Conservation (phyloP, 352 stramenopile species). For the Thalassiosira delicatula region DNA sequence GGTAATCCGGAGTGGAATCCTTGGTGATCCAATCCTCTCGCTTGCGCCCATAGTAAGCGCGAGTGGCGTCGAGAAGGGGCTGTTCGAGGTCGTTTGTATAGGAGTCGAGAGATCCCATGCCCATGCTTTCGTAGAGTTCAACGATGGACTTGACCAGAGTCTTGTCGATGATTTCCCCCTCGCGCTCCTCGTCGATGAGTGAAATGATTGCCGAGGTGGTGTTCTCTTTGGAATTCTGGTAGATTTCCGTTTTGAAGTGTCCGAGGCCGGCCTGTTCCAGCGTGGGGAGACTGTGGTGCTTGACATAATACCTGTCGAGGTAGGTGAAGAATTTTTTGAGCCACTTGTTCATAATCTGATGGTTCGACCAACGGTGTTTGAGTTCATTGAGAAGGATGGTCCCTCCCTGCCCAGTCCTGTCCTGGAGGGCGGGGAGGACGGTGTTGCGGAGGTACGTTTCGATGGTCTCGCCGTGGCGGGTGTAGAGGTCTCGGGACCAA, state of each 20-base stretch:
- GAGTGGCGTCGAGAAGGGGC: constrained; percentile 92
- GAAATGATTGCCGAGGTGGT: constrained; percentile 90
- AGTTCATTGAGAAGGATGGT: constrained; percentile 97
- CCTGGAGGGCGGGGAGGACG: constrained; percentile 86
- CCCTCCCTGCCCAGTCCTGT: constrained; percentile 87
- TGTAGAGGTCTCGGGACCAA: constrained; percentile 98
- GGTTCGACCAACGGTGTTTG: constrained; percentile 96
- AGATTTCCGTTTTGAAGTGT: constrained; percentile 88
- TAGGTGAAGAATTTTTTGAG: constrained; percentile 99
- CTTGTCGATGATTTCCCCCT: constrained; percentile 97
- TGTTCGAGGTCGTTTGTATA: constrained; percentile 96
- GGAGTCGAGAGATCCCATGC: constrained; percentile 91
- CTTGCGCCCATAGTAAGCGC: constrained; percentile 95
- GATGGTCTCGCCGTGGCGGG: constrained; percentile 92
- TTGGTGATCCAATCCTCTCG: constrained; percentile 96
- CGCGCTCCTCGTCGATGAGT: constrained; percentile 97
- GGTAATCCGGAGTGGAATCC: constrained; percentile 97
- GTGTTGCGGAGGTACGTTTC: constrained; percentile 85
- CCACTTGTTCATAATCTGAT: constrained; percentile 99
- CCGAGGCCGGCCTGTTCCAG: constrained; percentile 90
- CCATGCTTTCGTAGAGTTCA: constrained; percentile 98
- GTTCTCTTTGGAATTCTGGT: constrained; percentile 87
- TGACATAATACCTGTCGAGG: constrained; percentile 91
- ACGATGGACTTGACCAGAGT: constrained; percentile 95
- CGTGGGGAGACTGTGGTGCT: constrained; percentile 95